These are phyloP conservation scores for Fusarium udum DNA, from an alignment of 2,329 filamentous ascomycete species.

Conservation along the genomic window DNA sequence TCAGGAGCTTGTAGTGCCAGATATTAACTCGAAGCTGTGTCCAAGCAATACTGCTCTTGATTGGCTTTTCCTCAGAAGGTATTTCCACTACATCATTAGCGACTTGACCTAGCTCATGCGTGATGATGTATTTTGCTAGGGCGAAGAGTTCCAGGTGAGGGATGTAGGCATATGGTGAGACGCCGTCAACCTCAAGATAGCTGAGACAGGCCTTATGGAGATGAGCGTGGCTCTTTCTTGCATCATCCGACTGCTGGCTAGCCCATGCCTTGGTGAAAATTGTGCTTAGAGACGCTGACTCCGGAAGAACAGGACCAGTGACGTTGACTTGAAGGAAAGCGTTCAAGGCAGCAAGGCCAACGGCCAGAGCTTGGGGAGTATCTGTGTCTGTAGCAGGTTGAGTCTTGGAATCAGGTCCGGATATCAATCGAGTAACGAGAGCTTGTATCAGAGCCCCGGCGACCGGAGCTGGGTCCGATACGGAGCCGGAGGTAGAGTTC, in stretches of 20 bases:
- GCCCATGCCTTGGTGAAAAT: slow-evolving; percentile 54
- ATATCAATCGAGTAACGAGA: slow-evolving; percentile 24
- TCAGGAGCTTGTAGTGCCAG: slow-evolving; percentile 70
- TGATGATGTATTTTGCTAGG: slow-evolving; percentile 68
- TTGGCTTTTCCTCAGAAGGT: slow-evolving; percentile 46
- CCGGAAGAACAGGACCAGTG: slow-evolving; percentile 80
- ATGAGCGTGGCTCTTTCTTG: slow-evolving; percentile 44
- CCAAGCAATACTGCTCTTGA: slow-evolving; percentile 65
- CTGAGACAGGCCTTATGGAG: slow-evolving; percentile 69
- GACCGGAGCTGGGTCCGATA: slow-evolving; percentile 35
- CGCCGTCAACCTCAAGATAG: slow-evolving; percentile 81
- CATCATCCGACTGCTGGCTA: slow-evolving; percentile 12
- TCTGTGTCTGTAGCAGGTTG: slow-evolving; percentile 3
- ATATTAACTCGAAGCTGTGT: slow-evolving; percentile 77
- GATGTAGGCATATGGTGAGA: slow-evolving; percentile 85
- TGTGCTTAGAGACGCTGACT: slow-evolving; percentile 44
- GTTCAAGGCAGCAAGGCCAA: slow-evolving; percentile 62
- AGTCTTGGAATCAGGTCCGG: slow-evolving; percentile 2
- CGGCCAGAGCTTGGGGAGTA: slow-evolving; percentile 35
- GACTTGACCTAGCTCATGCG: slow-evolving; percentile 36
- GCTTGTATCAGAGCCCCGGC: slow-evolving; percentile 36
- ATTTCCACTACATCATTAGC: slow-evolving; percentile 40
- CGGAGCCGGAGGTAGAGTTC: slow-evolving; percentile 32
- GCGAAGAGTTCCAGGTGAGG: slow-evolving; percentile 86
- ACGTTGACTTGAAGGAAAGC: slow-evolving; percentile 88